Base-by-base conservation (phyloP, 2,329 filamentous ascomycete species). In the Cercospora sesami region DNA sequence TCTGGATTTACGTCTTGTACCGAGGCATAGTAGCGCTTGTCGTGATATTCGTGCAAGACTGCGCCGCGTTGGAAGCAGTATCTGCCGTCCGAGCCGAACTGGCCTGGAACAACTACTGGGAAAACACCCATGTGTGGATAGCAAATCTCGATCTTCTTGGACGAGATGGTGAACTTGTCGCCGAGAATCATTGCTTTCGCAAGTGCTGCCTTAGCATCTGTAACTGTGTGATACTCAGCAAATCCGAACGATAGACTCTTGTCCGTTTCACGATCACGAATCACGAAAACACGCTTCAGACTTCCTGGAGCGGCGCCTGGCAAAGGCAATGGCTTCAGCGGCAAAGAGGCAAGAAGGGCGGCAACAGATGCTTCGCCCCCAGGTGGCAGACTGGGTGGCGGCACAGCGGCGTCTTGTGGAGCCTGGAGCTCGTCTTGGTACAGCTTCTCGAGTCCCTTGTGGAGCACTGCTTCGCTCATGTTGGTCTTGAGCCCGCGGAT, bases 111-210 rank as follows among this genome's bases (percentile, higher is more conserved):
- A 53, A 91, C 89, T 0, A 91, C 91, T 12, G 94, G 87, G 75
- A 96, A 95, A 2, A 95, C 91, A 5, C 92, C 92, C n/a, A 91
- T 87, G 72, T 95, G 92, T 45, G 94, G 93, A 72, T 91, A 93
- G 53, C 87, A 90, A 26, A 92, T 84, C 10, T 86, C 84, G 16
- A 93, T 90, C 0, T 89, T 86, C 71, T 88, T 90, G 2, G 90
- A 92, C 0, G 89, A 89, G 69, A 95, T 92, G 2, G 90, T 93
- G 74, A 94, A 94, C 60, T 89, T 90, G 10, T 91, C 66, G 55
- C 69, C 87, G 30, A 89, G 87, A 36, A 89, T 89, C 45, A 87
- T 87, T 73, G 90, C 90, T 72, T 92, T 92, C 23, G 86, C 84
- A 75, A 94, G 81, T 4, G 92, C 92, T 23, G 89, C 90, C 77